Conservation (phyloP, 202 grass and related monocot genomes). For the Cymbopogon flexuosus region DNA sequence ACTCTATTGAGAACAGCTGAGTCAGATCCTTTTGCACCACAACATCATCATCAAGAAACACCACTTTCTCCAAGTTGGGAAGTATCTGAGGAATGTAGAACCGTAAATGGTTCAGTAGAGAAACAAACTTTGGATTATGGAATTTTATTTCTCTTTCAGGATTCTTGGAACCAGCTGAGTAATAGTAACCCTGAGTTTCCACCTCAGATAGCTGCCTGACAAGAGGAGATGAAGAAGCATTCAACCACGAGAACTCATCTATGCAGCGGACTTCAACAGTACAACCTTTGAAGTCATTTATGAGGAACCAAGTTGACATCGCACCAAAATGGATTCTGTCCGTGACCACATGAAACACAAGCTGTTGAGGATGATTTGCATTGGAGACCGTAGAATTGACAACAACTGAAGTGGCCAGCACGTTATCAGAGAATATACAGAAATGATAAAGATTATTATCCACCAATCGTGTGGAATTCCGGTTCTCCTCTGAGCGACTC, state of each 20-base stretch:
- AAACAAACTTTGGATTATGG: conserved; percentile 58
- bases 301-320: conserved; percentile 88
- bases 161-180: conserved; percentile 43
- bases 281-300: conserved; percentile 87
- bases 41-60: conserved; percentile 97
- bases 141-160: conserved; percentile 69
- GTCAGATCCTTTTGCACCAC: conserved; percentile 98
- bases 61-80: conserved; percentile 89
- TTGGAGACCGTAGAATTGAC: conserved; percentile 91
- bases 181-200: conserved; percentile 60
- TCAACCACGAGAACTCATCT: conserved; percentile 93
- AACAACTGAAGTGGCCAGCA: conserved; percentile 83
- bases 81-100: conserved; percentile 97
- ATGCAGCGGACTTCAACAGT: conserved; percentile 81
- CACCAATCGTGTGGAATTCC: conserved; percentile 78
- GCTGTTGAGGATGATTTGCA: conserved; percentile 94
- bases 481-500: conserved; percentile 60
- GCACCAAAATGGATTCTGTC: conserved; percentile 67
- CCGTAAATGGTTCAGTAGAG: conserved; percentile 78
- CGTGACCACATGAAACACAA: conserved; percentile 98
- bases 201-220: conserved; percentile 53
- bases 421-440: conserved; percentile 96
- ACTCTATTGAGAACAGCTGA: conserved; percentile 78
- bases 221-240: conserved; percentile 63
- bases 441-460: conserved; percentile 99